Evolutionary conservation across 2,329 filamentous ascomycete species (phyloP).

Genomic region (Ophiocordyceps camponoti-saundersi): DNA sequence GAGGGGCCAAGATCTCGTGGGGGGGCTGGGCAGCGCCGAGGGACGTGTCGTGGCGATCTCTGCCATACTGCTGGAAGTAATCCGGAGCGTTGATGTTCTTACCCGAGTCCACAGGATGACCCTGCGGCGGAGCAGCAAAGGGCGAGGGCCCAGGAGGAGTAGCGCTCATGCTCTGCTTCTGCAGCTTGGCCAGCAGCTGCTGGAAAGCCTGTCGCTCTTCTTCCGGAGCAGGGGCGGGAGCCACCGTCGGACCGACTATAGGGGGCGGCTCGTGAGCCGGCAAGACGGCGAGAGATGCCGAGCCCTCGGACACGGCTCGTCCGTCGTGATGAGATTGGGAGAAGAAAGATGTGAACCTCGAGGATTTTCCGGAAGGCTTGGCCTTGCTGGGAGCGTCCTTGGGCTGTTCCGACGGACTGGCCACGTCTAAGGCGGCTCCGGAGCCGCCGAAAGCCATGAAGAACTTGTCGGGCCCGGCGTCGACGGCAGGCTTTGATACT

Average conservation of each 20-base stretch:
- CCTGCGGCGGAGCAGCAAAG: slow-evolving; percentile 23
- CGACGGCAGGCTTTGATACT: slow-evolving; percentile 34
- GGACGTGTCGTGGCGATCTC: slow-evolving; percentile 21
- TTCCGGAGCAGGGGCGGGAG: slow-evolving; percentile 16
- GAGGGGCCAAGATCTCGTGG: slow-evolving; percentile 36
- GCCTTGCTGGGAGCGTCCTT: slow-evolving; percentile 26
- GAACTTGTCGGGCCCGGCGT: slow-evolving; percentile 60
- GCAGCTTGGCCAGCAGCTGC: slow-evolving; percentile 65
- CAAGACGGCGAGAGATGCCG: slow-evolving; percentile 22
- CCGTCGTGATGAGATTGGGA: slow-evolving; percentile 30
- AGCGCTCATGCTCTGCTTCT: slow-evolving; percentile 33
- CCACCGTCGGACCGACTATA: background rate
- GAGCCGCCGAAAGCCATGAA: slow-evolving; percentile 39
- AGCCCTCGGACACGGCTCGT: slow-evolving; percentile 30
- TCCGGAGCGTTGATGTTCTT: slow-evolving; percentile 27
- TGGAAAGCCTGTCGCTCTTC: slow-evolving; percentile 78
- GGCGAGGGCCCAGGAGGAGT: slow-evolving; percentile 27
- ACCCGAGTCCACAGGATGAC: slow-evolving; percentile 8
- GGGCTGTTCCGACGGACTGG: slow-evolving; percentile 29
- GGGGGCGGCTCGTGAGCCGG: slow-evolving; percentile 4
- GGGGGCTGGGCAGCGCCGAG: slow-evolving; percentile 14
- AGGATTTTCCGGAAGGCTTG: slow-evolving; percentile 49
- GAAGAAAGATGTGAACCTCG: slow-evolving; percentile 76
- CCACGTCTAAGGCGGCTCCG: slow-evolving; percentile 24
- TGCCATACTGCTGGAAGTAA: slow-evolving; percentile 27